Conservation (phyloP, 331 rosid species). For the Rosa hybrid region DNA sequence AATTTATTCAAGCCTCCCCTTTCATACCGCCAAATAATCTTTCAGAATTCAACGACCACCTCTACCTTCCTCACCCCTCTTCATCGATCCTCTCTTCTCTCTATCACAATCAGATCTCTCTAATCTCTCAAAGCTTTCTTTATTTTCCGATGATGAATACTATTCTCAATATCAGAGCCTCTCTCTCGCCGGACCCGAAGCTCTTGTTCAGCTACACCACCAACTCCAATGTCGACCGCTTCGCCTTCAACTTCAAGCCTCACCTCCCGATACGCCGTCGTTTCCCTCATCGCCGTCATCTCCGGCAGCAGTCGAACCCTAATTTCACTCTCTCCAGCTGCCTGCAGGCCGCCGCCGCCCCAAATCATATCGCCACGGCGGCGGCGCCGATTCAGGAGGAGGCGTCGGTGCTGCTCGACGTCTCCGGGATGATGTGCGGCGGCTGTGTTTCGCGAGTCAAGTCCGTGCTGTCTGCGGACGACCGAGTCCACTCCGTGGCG, state of each 20-base stretch:
- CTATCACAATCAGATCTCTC: constrained; percentile 6
- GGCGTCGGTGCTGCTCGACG: constrained; percentile 69
- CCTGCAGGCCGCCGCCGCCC: constrained; percentile 37
- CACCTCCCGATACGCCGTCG: constrained; percentile 33
- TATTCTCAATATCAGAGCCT: constrained; percentile 39
- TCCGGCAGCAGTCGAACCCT: constrained; percentile 23
- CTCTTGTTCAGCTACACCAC: constrained; percentile 34
- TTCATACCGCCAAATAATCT: constrained; percentile 7
- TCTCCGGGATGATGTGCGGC: constrained; percentile 97
- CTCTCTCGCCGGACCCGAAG: constrained; percentile 41
- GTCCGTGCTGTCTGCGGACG: constrained; percentile 65
- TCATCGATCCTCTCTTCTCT: not conserved
- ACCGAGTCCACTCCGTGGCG: constrained; percentile 82
- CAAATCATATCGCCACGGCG: not conserved
- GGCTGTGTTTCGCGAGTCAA: constrained; percentile 91
- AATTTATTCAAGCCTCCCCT: not conserved
- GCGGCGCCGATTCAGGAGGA: constrained; percentile 26
- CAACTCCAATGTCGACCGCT: constrained; percentile 24
- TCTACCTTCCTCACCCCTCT: constrained; percentile 12
- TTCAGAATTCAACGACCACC: constrained; percentile 12
- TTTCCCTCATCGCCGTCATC: not conserved
- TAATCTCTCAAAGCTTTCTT: not conserved
- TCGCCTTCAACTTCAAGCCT: constrained; percentile 41
- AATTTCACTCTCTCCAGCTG: constrained; percentile 46
- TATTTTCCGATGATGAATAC: constrained; percentile 40